Base-by-base conservation (phyloP, 441 rosid species). In the Gossypium schwendimanii region DNA sequence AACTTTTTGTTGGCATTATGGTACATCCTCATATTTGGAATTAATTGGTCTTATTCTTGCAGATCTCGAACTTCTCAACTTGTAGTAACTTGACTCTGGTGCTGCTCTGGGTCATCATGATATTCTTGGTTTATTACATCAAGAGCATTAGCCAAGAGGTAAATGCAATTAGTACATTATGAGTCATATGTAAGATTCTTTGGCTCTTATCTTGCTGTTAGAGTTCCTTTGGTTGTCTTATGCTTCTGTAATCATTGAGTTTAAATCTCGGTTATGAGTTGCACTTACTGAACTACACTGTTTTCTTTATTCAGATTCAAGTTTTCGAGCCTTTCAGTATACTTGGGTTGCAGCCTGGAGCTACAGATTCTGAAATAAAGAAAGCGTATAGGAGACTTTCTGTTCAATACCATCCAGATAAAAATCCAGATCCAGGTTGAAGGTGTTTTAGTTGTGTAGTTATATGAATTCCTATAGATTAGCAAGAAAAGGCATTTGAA, bases 401-500 rank as follows among this genome's bases (percentile, higher is more conserved):
- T 28, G 83, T 96, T 77, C 88, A 79, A 65, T 96, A 91, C 81
- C 99, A 96, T 88, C 99, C 97, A 73, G 99, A 96, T 79, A 96
- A 96, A 88, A 95, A 95, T 81, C 99, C 98, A 11, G 96, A 96
- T 83, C 99, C 98, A 93, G 97, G 99, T 93, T 82, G 73, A 69
- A 63, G 69, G 64, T 78, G 70, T 79, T 81, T 74, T 71, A 50
- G 62, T 75, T 77, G 9, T 47, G 18, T 26, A 59, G 26, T 62
- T 45, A 15, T 72, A 33, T 61, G 8, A 15, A 54, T 53, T 65
- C 53, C 50, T 65, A 72, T 69, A 24, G 12, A 33, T 58, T 55
- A 31, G 64, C 58, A 23, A 54, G 66, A 61, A 6, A 26, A 9
- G 60, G 71, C 55, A 44, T 64, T 73, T 76, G 53, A 75, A 52